phyloP scores from a whole-genome alignment of 345 rosid genomes.

The Bretschneidera sinensis region DNA sequence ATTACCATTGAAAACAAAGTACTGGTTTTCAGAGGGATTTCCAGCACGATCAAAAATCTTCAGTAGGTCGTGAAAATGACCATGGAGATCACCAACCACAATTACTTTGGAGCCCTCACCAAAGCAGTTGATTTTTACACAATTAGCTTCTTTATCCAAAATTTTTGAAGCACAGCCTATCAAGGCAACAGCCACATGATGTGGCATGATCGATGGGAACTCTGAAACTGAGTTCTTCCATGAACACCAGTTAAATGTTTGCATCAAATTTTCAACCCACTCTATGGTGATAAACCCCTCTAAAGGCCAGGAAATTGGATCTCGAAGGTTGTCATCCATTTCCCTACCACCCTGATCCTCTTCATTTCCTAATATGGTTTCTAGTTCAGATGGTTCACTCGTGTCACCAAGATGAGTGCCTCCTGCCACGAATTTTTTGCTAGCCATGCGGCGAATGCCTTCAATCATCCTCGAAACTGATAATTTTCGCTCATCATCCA shows the following conservation, averaged over 20 bases:
- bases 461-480: conserved; percentile 21
- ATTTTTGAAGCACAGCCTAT: conserved; percentile 29
- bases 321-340: conserved; percentile 25
- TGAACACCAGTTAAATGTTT: conserved; percentile 26
- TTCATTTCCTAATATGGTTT: conserved; percentile 28
- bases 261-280: conserved; percentile 38
- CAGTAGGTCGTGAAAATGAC: conserved; percentile 42
- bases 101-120: conserved; percentile 26
- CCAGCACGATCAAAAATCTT: conserved; percentile 36
- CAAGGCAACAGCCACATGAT: conserved; percentile 27
- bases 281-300: conserved; percentile 27
- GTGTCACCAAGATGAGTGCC: conserved; percentile 22
- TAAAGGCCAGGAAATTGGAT: conserved; percentile 35
- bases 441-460: conserved; percentile 28
- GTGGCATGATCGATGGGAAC: conserved; percentile 23
- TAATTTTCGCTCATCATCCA: conserved; percentile 28
- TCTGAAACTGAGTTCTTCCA: conserved; percentile 31
- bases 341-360: conserved; percentile 21
- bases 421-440: conserved; percentile 29
- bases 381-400: conserved; percentile 27
- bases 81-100: conserved; percentile 41
- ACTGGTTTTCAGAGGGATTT: conserved; percentile 31
- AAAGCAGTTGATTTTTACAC: conserved; percentile 22
- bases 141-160: conserved; percentile 35
- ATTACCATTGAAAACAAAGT: conserved; percentile 37